Evolutionary conservation across 1,139 yeast species (phyloP).

Genomic region (Yamadazyma pseudoaaseri): DNA sequence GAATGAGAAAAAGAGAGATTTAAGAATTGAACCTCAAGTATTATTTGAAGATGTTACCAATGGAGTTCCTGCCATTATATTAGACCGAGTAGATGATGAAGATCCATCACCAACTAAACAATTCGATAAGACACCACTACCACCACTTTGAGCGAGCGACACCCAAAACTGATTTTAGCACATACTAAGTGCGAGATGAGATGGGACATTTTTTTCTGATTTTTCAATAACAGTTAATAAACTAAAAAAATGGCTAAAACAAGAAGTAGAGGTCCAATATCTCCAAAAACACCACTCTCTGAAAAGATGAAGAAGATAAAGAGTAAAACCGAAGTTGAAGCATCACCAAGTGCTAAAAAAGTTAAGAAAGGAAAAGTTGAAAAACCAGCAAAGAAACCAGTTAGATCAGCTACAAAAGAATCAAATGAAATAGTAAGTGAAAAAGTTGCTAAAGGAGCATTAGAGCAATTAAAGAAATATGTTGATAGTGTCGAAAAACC

Average conservation of each 20-base stretch:
- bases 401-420: slow-evolving; percentile 2
- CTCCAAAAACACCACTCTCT: slow-evolving; percentile 22
- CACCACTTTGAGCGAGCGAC: slow-evolving; percentile 9
- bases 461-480: slow-evolving; percentile 52
- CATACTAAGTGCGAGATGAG: slow-evolving; percentile 14
- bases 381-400: slow-evolving; percentile 9
- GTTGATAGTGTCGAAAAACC: slow-evolving; percentile 24
- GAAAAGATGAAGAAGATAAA: slow-evolving; percentile 17
- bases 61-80: slow-evolving; percentile 39
- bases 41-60: slow-evolving; percentile 36
- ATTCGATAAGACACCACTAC: slow-evolving; percentile 13
- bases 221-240: not conserved
- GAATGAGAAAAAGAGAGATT: slow-evolving; percentile 17
- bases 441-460: slow-evolving; percentile 41
- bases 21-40: slow-evolving; percentile 30
- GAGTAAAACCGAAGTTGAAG: slow-evolving; percentile 16
- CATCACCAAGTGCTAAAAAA: slow-evolving; percentile 20
- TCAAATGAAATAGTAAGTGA: slow-evolving; percentile 15
- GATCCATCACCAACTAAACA: slow-evolving; percentile 6
- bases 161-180: slow-evolving; percentile 1
- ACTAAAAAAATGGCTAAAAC: slow-evolving; percentile 27
- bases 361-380: slow-evolving; percentile 15
- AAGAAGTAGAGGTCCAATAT: slow-evolving; percentile 26
- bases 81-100: slow-evolving; percentile 21
- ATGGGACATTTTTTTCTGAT: slow-evolving; percentile 12